A percentile compares a stretch with the other conserved stretches of the same genome.
These are phyloP conservation scores for Diaporthe citriasiana DNA, from an alignment of 2,329 filamentous ascomycete species.

Conservation along the genomic window DNA sequence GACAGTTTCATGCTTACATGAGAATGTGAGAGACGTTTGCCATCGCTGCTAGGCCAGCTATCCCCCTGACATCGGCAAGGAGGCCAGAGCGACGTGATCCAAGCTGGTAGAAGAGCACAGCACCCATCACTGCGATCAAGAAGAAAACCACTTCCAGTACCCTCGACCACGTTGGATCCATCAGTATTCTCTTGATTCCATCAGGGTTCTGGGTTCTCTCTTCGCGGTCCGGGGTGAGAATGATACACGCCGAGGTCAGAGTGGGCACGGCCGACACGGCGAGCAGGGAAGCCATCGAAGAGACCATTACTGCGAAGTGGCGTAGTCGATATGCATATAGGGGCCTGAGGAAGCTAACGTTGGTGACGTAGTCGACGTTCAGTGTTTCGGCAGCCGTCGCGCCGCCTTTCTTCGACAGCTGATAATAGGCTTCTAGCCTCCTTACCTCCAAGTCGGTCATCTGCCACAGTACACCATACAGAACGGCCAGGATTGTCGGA, in stretches of 20 bases:
- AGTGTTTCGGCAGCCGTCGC: conserved; percentile 75
- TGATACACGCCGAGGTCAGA: conserved; percentile 73
- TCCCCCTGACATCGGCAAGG: conserved; percentile 77
- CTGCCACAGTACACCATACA: conserved; percentile 76
- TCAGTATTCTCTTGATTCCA: conserved; percentile 66
- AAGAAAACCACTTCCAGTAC: conserved; percentile 69
- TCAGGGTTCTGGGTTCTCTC: conserved; percentile 58
- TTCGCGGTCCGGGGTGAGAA: conserved; percentile 66
- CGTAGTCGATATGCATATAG: conserved; percentile 71
- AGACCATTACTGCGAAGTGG: conserved; percentile 78
- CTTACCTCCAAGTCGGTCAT: conserved; percentile 76
- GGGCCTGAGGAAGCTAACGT: conserved; percentile 75
- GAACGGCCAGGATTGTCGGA: conserved; percentile 72
- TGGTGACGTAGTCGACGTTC: conserved; percentile 81
- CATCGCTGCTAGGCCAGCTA: conserved; percentile 82
- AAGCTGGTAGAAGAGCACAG: conserved; percentile 71
- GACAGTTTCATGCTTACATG: conserved; percentile 2
- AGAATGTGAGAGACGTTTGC: conserved; percentile 71
- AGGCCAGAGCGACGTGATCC: conserved; percentile 75
- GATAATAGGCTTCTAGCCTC: conserved; percentile 76
- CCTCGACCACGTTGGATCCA: conserved; percentile 73
- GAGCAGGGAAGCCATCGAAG: conserved; percentile 74
- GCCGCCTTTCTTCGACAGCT: conserved; percentile 72
- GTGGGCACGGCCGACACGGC: conserved; percentile 79
- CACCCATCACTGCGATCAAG: conserved; percentile 70